Base-by-base conservation (phyloP, 208 protist genomes). In the Naegleria fowleri region DNA sequence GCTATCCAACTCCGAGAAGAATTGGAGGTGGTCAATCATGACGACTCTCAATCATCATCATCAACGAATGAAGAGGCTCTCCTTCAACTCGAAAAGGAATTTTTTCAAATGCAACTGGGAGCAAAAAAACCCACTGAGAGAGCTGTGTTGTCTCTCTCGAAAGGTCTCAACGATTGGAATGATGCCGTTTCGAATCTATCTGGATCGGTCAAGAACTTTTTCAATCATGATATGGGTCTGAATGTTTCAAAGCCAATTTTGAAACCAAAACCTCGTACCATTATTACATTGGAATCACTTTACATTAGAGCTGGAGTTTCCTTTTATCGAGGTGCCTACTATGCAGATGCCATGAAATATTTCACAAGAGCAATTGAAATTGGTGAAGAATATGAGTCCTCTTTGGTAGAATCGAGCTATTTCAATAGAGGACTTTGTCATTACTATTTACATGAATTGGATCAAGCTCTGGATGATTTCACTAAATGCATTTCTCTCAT, bases 371-470 rank as follows among this genome's bases (percentile, higher is more conserved):
- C 67, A 1, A 79, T 79, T 36, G 67, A 25, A 36, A 36, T 79
- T 0, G 67, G 67, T 36, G 29, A 79, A 33, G n/a, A 33, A 11
- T 79, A 79, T 36, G 6, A 29, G 9, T 79, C 67, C 29, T 11
- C 19, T 5, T 79, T 36, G 13, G 0, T 79, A 1, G 67, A 36
- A n/a, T 79, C 29, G n/a, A 36, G 6, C 9, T 79, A 79, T 79
- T 79, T 36, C n/a, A 79, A 79, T 79, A 79, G 67, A 79, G 67
- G 67, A 36, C n/a, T 79, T 11, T 79, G 67, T 79, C 36, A 79
- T 79, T 79, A 79, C n/a, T 79, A 79, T 79, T 79, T 36, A 79
- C 25, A 33, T 36, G 29, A 79, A 79, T 79, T 79, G 67, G 67
- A 79, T 36, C 5, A 25, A 79, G 67, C 67, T 79, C 5, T 36